Base-by-base conservation (phyloP, 176 grass and related monocot genomes). In the Panicum miliaceum region DNA sequence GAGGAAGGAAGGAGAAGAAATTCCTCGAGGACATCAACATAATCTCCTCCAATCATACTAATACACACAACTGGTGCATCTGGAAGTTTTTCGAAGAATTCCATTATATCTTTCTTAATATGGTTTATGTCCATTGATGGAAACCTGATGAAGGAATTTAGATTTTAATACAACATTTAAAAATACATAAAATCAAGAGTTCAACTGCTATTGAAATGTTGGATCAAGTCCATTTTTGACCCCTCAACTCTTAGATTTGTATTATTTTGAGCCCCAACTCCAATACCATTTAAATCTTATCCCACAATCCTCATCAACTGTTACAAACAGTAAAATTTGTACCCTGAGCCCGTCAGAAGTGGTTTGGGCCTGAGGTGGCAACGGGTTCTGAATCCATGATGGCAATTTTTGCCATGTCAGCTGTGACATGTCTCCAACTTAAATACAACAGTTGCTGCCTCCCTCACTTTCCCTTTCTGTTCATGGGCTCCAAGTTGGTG, bases 41-140 rank as follows among this genome's bases (percentile, higher is more conserved):
- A 87, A 93, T 95, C 87, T 81, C 83, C 87, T 68, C 83, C 96
- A 59, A 98, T 85, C 85, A 98, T 85, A 73, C 96, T 98, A 68
- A 98, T 89, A 62, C 96, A 98, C n/a, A 98, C 83, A 50, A 95
- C 82, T 41, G 91, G 91, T 75, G 93, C 77, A 76, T 71, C 82
- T 18, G 96, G 96, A 66, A 98, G 96, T 41, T 78, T 90, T 71
- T 85, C 47, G 63, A 92, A 95, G 73, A 98, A 95, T 27, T 86
- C 70, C 32, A 20, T 82, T 67, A 98, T 78, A 87, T 92, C 83
- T 42, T 90, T 82, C 82, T 98, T 89, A 29, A 98, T 88, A 67
- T 98, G 67, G 53, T 72, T 71, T 12, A 93, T 83, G 66, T 85
- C 87, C 47, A 65, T 52, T 75, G 81, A 89, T 25, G 61, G 66